Base-by-base conservation (phyloP, 2,329 filamentous ascomycete genomes). In the Stagonosporopsis chrysanthemi region DNA sequence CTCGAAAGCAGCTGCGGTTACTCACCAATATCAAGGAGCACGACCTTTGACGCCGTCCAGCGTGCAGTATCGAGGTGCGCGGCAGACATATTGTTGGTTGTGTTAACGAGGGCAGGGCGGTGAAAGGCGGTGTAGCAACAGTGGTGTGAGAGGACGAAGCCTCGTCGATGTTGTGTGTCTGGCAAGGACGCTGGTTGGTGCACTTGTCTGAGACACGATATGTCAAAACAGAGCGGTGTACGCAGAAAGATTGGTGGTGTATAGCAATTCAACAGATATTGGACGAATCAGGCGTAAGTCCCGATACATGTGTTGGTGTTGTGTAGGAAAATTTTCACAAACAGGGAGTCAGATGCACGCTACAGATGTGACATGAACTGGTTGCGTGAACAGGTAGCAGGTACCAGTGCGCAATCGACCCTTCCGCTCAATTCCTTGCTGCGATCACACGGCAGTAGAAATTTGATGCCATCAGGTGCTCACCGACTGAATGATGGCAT, bases 21-120 rank as follows among this genome's bases (percentile, higher is more conserved):
- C 80, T 80, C 79, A 86, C 84, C 84, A 71, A 86, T 86, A 73
- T 86, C 84, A 64, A 86, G 80, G 67, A 86, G 73, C 66, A 85
- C 78, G 33, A 82, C 79, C 68, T 81, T 81, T 50, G 81, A 67
- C 64, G 56, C 52, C 43, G 47, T 60, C 72, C 73, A 76, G 58
- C 72, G 70, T 57, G 51, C 63, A 57, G 31, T 23, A 55, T 75
- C 62, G 58, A 75, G 58, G 31, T 66, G 58, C 33, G 64, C 67
- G 62, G 51, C 56, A 62, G 66, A 61, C 72, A 71, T 73, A 60
- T 57, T 68, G 62, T 56, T 56, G 59, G 50, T 60, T 57, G 49
- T 62, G 40, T 58, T 66, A 51, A 56, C 55, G 55, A 45, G 17
- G 3, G 40, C 39, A 22, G 56, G 60, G 71, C 67, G 69, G 69